phyloP scores from a whole-genome alignment of 768 basidiomycete genomes.

The Clavaria fumosa region DNA sequence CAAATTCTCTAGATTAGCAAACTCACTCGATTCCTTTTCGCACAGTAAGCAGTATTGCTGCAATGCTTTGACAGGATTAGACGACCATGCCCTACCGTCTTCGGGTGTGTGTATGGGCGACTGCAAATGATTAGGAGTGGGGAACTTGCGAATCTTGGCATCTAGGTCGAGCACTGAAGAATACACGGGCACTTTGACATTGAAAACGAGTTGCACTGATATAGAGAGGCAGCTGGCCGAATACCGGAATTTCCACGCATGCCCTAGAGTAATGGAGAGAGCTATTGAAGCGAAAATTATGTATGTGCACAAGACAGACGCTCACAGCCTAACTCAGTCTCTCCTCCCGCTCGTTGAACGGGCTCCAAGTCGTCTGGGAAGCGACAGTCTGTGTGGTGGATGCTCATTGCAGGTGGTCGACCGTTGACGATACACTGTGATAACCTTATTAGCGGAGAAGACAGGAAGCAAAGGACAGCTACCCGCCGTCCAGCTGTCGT shows the following conservation, averaged over 20 bases:
- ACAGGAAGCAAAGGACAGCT: not conserved
- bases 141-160: slow-evolving; percentile 34
- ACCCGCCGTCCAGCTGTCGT: slow-evolving; percentile 35
- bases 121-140: slow-evolving; percentile 28
- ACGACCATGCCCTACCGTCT: slow-evolving; percentile 24
- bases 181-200: slow-evolving; percentile 24
- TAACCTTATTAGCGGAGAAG: not conserved
- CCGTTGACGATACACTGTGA: slow-evolving; percentile 32
- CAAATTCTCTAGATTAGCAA: not conserved
- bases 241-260: slow-evolving; percentile 32
- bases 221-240: slow-evolving; percentile 29
- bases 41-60: slow-evolving; percentile 30
- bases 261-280: slow-evolving; percentile 13
- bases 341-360: no score
- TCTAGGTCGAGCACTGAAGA: slow-evolving; percentile 32
- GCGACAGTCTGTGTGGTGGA: slow-evolving; percentile 35
- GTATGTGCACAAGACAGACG: no score
- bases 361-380: no score
- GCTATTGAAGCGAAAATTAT: no score
- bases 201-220: slow-evolving; percentile 29
- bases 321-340: no score
- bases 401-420: slow-evolving; percentile 29
- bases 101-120: slow-evolving; percentile 21
- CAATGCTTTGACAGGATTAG: slow-evolving; percentile 23
- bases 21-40: slow-evolving; percentile 32